phyloP scores from a whole-genome alignment of 768 basidiomycete species.

The Tricholoma flavovirens region DNA sequence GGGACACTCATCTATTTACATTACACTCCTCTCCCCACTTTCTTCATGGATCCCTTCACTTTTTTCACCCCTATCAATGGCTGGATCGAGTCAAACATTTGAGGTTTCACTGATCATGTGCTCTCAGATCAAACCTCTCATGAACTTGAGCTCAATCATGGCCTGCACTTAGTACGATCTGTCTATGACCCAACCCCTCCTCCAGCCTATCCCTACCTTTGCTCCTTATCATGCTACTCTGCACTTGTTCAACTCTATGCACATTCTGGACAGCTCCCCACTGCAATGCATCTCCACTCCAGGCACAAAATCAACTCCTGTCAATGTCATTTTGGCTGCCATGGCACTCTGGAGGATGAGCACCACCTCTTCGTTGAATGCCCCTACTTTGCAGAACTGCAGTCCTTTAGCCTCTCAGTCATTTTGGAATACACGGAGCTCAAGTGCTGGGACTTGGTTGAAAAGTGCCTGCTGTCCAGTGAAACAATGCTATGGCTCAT shows the following conservation, averaged over 20 bases:
- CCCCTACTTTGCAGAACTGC: neutral
- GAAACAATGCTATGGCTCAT: neutral
- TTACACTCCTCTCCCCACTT: neutral
- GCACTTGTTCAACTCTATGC: constrained; percentile 17
- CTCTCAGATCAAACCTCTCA: neutral
- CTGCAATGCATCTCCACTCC: constrained; percentile 4
- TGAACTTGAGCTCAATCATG: constrained; percentile 1
- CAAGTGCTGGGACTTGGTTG: neutral
- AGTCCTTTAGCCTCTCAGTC: neutral
- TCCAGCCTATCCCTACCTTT: constrained; percentile 13
- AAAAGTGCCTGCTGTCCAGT: neutral
- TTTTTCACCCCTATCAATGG: constrained; percentile 2
- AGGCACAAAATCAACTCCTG: neutral
- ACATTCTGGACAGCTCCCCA: constrained; percentile 17
- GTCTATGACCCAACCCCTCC: constrained; percentile 3
- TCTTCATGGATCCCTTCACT: neutral
- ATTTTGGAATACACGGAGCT: neutral
- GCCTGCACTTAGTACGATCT: neutral
- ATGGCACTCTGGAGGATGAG: neutral
- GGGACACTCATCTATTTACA: constrained; percentile 1
- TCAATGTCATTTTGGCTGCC: constrained; percentile 2
- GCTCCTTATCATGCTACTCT: constrained; percentile 16
- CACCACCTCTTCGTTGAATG: constrained; percentile 8
- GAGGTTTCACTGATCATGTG: neutral
- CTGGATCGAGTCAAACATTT: constrained; percentile 17